These are phyloP conservation scores for Monosporascus sp. DNA, from an alignment of 2,329 filamentous ascomycete genomes.

Conservation along the genomic window DNA sequence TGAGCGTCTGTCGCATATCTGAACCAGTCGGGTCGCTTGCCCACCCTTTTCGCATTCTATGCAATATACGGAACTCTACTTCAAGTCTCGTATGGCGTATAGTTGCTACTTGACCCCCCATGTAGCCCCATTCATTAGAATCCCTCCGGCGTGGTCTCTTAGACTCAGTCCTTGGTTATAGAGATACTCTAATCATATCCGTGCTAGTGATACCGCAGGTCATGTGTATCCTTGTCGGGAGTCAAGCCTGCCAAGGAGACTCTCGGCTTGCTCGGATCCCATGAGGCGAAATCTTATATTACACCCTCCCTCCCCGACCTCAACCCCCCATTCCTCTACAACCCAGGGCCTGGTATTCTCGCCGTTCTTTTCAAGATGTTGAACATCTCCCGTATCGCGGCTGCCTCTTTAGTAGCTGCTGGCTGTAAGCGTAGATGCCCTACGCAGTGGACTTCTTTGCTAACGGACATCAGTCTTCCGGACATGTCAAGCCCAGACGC, in stretches of 20 bases:
- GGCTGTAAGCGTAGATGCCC: constrained; percentile 16
- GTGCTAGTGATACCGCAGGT: constrained; percentile 11
- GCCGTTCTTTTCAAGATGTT: constrained; percentile 23
- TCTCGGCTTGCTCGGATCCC: constrained; percentile 10
- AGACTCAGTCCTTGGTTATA: constrained; percentile 15
- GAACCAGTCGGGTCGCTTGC: constrained; percentile 21
- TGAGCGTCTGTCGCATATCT: constrained; percentile 24
- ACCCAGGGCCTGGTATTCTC: constrained; percentile 18
- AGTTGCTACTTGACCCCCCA: constrained; percentile 16
- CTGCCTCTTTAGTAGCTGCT: constrained; percentile 23
- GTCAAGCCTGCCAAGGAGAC: constrained; percentile 12
- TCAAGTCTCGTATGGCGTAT: constrained; percentile 13
- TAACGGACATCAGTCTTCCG: constrained; percentile 19
- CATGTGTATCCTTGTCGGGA: constrained; percentile 20
- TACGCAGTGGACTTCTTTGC: not conserved
- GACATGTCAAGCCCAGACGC: constrained; percentile 22
- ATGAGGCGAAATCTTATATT: constrained; percentile 19
- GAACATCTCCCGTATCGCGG: constrained; percentile 21
- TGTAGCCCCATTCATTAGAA: constrained; percentile 17
- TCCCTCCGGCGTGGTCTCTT: constrained; percentile 18
- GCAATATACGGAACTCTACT: constrained; percentile 16
- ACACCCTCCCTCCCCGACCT: constrained; percentile 9
- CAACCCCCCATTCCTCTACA: constrained; percentile 7
- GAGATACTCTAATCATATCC: constrained; percentile 6
- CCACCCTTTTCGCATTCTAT: constrained; percentile 13